phyloP scores from a whole-genome alignment of 2,329 filamentous ascomycete species.

The Colletotrichum shisoi region DNA sequence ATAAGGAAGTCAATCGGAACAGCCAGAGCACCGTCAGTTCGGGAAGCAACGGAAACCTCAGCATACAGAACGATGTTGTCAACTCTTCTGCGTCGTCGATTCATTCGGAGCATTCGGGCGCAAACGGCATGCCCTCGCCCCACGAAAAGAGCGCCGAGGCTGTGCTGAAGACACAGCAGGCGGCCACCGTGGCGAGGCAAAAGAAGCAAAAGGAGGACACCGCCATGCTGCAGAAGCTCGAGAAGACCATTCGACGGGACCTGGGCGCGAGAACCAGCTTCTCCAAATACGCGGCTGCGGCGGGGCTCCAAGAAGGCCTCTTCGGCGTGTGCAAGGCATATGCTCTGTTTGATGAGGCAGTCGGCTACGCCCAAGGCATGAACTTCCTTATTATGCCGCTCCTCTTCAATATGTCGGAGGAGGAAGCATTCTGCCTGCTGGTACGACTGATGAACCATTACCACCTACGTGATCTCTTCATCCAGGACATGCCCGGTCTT shows the following conservation, averaged over 20 bases:
- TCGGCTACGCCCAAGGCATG: constrained; percentile 98
- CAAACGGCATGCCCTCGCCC: constrained; percentile 63
- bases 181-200: constrained; percentile 71
- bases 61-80: constrained; percentile 70
- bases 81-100: constrained; percentile 85
- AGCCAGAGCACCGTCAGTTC: constrained; percentile 63
- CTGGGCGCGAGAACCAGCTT: constrained; percentile 92
- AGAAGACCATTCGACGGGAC: constrained; percentile 91
- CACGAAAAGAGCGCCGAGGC: constrained; percentile 70
- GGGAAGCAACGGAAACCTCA: constrained; percentile 63
- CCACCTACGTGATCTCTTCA: constrained; percentile 87
- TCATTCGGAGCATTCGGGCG: constrained; percentile 76
- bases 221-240: constrained; percentile 77
- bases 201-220: constrained; percentile 82
- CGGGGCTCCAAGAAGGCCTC: constrained; percentile 89
- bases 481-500: constrained; percentile 94
- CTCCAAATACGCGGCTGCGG: constrained; percentile 91
- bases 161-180: constrained; percentile 70
- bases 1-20: constrained; percentile 74
- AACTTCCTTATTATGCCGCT: constrained; percentile 98
- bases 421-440: constrained; percentile 93
- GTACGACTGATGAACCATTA: constrained; percentile 98
- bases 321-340: constrained; percentile 98
- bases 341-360: constrained; percentile 90
- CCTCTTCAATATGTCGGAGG: constrained; percentile 97